A percentile compares a stretch with the other conserved stretches of the same genome.
Evolutionary conservation across 371 early-diverging fungal genomes (phyloP).

Genomic region (Astathelohania contejeani): DNA sequence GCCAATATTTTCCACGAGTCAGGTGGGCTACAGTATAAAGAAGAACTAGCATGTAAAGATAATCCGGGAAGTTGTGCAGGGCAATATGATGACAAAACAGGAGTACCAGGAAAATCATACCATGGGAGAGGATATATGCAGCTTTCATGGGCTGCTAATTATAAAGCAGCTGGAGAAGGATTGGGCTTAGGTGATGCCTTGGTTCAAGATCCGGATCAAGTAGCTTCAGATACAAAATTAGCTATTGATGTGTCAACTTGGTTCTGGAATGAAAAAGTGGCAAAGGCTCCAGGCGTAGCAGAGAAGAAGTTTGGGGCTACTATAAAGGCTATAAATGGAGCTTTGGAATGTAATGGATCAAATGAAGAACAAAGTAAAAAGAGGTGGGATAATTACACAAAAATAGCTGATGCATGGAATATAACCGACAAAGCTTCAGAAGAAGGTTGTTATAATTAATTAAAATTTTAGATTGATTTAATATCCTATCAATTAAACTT

Average conservation of each 20-base stretch:
- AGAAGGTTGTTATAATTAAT: constrained; percentile 52
- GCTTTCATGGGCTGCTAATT: constrained; percentile 52
- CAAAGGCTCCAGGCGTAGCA: constrained; percentile 31
- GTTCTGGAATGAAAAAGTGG: constrained; percentile 52
- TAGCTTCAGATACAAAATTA: constrained; percentile 46
- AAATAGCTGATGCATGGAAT: constrained; percentile 44
- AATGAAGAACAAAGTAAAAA: constrained; percentile 37
- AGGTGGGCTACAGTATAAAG: constrained; percentile 45
- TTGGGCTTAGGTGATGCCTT: constrained; percentile 46
- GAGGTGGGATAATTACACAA: constrained; percentile 46
- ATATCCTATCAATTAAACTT: no score
- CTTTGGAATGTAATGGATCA: constrained; percentile 47
- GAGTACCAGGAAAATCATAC: constrained; percentile 50
- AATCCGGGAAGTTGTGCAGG: constrained; percentile 37
- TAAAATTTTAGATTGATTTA: no score
- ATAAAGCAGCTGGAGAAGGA: constrained; percentile 46
- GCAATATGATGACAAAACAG: constrained; percentile 42
- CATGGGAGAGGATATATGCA: constrained; percentile 53
- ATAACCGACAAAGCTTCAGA: constrained; percentile 41
- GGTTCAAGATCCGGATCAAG: constrained; percentile 47
- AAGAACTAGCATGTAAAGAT: constrained; percentile 48
- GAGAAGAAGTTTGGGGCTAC: constrained; percentile 48
- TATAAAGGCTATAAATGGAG: constrained; percentile 53
- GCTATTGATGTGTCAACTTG: constrained; percentile 44
- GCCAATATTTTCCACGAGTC: constrained; percentile 52